These are phyloP conservation scores for Claviceps pazoutovae DNA, from an alignment of 2,329 filamentous ascomycete species.

Conservation along the genomic window DNA sequence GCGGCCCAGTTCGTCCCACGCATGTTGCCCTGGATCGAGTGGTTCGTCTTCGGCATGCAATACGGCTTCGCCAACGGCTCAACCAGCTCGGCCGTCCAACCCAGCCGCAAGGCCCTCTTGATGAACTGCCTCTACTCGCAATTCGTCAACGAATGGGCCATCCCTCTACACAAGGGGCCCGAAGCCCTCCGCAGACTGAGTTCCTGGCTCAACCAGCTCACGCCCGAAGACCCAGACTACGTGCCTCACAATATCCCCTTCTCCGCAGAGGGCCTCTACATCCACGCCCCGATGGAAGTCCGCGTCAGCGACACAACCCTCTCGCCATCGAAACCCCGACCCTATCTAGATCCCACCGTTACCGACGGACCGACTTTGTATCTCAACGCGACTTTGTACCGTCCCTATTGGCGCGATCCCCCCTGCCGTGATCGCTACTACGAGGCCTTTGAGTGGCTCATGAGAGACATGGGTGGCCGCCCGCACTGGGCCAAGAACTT, in stretches of 20 bases:
- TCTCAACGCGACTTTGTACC: conserved; percentile 80
- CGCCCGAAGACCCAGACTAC: conserved; percentile 49
- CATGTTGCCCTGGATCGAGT: conserved; percentile 78
- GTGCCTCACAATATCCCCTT: conserved; percentile 61
- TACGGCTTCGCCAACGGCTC: conserved; percentile 72
- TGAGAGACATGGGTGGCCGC: conserved; percentile 67
- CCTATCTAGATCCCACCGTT: conserved; percentile 55
- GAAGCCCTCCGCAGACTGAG: conserved; percentile 73
- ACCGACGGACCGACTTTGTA: conserved; percentile 63
- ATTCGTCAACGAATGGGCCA: conserved; percentile 95
- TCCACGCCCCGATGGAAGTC: conserved; percentile 89
- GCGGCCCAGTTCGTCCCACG: conserved; percentile 63
- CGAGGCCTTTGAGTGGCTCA: conserved; percentile 79
- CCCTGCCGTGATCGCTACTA: conserved; percentile 69
- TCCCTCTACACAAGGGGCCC: conserved; percentile 73
- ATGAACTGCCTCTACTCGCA: conserved; percentile 99
- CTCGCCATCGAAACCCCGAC: conserved; percentile 20
- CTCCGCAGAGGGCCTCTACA: conserved; percentile 62
- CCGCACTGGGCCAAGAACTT: conserved; percentile 97
- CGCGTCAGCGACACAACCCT: conserved; percentile 58
- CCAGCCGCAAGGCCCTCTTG: conserved; percentile 64
- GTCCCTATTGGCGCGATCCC: conserved; percentile 66
- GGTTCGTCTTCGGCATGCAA: conserved; percentile 95
- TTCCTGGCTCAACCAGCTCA: conserved; percentile 62
- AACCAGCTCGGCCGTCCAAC: conserved; percentile 62